phyloP scores from a whole-genome alignment of 2,329 filamentous ascomycete species.

The Xylaria sp. region DNA sequence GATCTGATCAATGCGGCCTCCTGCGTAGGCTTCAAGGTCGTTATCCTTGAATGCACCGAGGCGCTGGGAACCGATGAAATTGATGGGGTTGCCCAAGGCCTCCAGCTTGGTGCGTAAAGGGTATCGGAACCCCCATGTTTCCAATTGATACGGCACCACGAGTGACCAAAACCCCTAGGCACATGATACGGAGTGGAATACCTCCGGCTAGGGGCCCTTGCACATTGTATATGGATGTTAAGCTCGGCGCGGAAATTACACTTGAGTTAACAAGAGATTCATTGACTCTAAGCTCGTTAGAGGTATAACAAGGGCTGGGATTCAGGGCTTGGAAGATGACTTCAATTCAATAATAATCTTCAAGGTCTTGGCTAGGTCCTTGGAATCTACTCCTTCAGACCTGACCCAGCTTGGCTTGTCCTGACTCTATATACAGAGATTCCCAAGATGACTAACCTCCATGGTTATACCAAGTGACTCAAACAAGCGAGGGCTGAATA shows the following conservation, averaged over 20 bases:
- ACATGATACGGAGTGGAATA: constrained; percentile 37
- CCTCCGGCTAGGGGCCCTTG: constrained; percentile 19
- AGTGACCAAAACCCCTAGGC: constrained; percentile 36
- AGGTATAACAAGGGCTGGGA: no score
- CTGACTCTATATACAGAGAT: no score
- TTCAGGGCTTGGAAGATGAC: no score
- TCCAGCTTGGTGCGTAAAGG: constrained; percentile 40
- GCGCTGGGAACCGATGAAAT: constrained; percentile 39
- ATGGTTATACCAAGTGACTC: no score
- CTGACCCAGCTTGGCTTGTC: no score
- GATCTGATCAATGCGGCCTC: constrained; percentile 38
- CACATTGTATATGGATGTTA: not conserved
- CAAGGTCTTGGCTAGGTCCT: no score
- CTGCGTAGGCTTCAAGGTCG: constrained; percentile 38
- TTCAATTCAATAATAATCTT: no score
- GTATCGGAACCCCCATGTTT: constrained; percentile 34
- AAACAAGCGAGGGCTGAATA: no score
- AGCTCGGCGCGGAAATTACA: not conserved
- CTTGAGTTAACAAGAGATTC: not conserved
- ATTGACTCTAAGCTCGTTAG: not conserved
- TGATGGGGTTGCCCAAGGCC: constrained; percentile 32
- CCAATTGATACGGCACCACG: constrained; percentile 34
- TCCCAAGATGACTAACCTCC: no score
- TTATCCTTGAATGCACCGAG: constrained; percentile 39
- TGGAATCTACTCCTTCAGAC: no score